Evolutionary conservation across 1,284 basidiomycete genomes (phyloP).

Genomic region (Phylloporus sp.): DNA sequence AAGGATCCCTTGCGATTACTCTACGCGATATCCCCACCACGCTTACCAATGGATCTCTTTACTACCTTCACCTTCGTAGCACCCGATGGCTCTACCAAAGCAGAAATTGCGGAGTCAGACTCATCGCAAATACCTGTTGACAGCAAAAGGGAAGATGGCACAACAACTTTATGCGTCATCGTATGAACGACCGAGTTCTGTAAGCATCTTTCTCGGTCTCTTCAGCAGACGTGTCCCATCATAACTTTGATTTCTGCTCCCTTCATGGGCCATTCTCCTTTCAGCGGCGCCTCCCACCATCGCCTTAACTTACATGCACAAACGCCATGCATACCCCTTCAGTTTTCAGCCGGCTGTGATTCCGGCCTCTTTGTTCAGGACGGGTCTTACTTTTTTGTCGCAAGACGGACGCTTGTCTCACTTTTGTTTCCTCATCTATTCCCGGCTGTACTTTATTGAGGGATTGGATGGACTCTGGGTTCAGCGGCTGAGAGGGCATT

Average conservation of each 20-base stretch:
- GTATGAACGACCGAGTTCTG: constrained; percentile 17
- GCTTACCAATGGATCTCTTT: constrained; percentile 25
- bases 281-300: background rate
- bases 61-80: background rate
- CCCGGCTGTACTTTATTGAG: constrained; percentile 9
- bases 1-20: constrained; percentile 4
- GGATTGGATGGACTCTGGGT: constrained; percentile 4
- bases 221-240: constrained; percentile 7
- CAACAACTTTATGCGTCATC: constrained; percentile 20
- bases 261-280: background rate
- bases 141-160: no score
- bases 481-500: constrained; percentile 1
- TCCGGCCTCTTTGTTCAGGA: constrained; percentile 18
- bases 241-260: background rate
- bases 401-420: constrained; percentile 12
- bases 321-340: constrained; percentile 8
- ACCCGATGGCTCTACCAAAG: background rate
- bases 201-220: constrained; percentile 11
- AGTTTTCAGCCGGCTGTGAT: constrained; percentile 11
- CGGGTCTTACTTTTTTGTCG: constrained; percentile 14
- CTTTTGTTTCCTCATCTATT: background rate
- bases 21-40: constrained; percentile 10
- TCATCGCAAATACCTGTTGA: constrained; percentile 20
- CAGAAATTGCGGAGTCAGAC: constrained; percentile 2
- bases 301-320: background rate